Evolutionary conservation across 495 filamentous ascomycete species (phyloP), one percentile per base, ranked within the genome.

Genomic region (Annulohypoxylon bovei): DNA sequence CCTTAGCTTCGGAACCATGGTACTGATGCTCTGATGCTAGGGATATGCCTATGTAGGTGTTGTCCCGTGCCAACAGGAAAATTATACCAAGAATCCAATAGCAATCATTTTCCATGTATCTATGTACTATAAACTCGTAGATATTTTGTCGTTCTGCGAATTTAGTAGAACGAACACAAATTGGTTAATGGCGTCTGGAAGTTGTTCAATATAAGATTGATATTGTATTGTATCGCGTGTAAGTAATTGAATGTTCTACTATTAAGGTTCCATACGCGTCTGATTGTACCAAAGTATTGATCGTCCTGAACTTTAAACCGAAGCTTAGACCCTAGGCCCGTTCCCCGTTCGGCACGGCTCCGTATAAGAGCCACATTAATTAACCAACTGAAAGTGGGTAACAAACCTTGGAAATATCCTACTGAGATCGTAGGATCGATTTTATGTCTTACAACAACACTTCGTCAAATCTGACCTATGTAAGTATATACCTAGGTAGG

Each of bases 291-390:
- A 30, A 30, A 28, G 11, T 14, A 52, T 27, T 5, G 22, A 52
- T 35, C 30, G 25, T 22, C 28, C 11, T 55, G 12, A 33, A 55
- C 30, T 27, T 55, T 39, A 39, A 39, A 32, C 9, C 16, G 33
- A 53, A 53, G 4, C 37, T 44, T 32, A 35, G 35, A 39, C 25
- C 28, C 50, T 30, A 16, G 32, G 35, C 42, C 49, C 50, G 39
- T 47, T 61, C 39, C 49, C 57, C 50, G 39, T 55, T 61, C 49
- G 27, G 40, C 65, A 37, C 57, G 57, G 65, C 57, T 68, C 57
- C 57, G 49, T 39, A 23, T 49, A 49, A 27, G 28, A 40, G 33
- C 27, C 46, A 50, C 37, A 35, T 61, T 57, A 57, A 32, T 25
- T 46, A 46, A 3, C 33, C 4, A 22, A 35, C 47, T 52, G 14